phyloP scores from a whole-genome alignment of 1,284 basidiomycete genomes.

The Kwoniella shivajii region DNA sequence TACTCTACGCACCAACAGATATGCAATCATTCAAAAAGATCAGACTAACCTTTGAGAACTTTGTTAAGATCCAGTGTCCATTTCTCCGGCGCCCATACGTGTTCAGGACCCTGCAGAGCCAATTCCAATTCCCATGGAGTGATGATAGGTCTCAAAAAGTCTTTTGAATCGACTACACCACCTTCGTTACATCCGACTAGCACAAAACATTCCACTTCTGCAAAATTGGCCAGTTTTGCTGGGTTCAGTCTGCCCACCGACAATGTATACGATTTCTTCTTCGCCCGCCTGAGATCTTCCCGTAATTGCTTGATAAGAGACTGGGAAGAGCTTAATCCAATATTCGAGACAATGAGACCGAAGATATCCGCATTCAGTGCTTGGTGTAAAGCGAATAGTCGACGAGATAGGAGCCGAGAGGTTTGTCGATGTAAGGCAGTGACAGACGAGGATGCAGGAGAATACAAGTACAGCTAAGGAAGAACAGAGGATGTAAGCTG shows the following conservation, averaged over 20 bases:
- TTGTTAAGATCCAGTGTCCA: conserved; percentile 60
- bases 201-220: conserved; percentile 95
- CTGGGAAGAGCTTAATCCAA: conserved; percentile 80
- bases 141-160: conserved; percentile 86
- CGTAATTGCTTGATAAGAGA: conserved; percentile 78
- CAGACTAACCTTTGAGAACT: conserved; percentile 38
- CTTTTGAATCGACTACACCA: conserved; percentile 84
- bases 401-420: conserved; percentile 86
- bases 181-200: conserved; percentile 94
- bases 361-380: conserved; percentile 92
- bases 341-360: conserved; percentile 91
- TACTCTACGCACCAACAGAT: background rate
- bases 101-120: conserved; percentile 74
- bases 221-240: conserved; percentile 92
- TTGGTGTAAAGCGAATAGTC: conserved; percentile 84
- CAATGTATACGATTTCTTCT: conserved; percentile 91
- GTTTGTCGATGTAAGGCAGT: conserved; percentile 66
- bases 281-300: conserved; percentile 62
- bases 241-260: conserved; percentile 95
- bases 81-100: conserved; percentile 64
- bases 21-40: background rate
- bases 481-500: no score
- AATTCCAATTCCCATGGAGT: conserved; percentile 92
- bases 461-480: conserved; percentile 58
- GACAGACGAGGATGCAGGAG: conserved; percentile 61